Evolutionary conservation across 2,329 filamentous ascomycete genomes (phyloP).

Genomic region (Ceratocystiopsis sp.): DNA sequence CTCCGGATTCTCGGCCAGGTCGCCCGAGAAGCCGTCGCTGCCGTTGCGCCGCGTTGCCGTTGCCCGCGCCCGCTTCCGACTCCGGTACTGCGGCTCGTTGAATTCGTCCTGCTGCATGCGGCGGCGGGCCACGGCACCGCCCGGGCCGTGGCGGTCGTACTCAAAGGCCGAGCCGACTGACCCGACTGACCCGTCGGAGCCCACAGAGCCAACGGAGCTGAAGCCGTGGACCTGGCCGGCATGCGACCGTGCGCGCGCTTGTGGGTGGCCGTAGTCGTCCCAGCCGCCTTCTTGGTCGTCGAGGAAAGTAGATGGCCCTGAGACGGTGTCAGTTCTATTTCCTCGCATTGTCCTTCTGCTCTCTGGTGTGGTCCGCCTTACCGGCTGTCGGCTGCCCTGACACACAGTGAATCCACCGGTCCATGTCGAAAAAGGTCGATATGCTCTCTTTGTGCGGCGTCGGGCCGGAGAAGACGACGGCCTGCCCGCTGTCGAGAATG

Average conservation of each 20-base stretch:
- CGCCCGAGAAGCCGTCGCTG: conserved; percentile 13
- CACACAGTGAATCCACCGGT: conserved; percentile 20
- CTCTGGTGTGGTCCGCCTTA: conserved; percentile 11
- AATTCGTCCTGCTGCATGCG: conserved; percentile 11
- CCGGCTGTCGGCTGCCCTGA: conserved; percentile 20
- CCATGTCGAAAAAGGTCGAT: conserved; percentile 28
- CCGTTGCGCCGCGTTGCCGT: conserved; percentile 17
- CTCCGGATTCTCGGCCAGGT: too few relatives aligned
- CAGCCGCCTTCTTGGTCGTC: conserved; percentile 6
- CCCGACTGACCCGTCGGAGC: too few relatives aligned
- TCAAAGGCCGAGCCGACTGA: not conserved
- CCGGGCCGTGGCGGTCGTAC: conserved; percentile 11
- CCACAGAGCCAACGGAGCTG: not conserved
- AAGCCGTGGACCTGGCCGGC: not conserved
- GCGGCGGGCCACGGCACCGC: conserved; percentile 13
- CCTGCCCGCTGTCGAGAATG: conserved; percentile 28
- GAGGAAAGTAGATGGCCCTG: not conserved
- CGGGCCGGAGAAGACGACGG: conserved; percentile 28
- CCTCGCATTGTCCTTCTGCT: too few relatives aligned
- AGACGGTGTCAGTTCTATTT: too few relatives aligned
- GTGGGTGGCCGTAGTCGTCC: conserved; percentile 1
- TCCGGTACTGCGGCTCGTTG: conserved; percentile 16
- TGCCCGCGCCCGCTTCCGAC: conserved; percentile 20
- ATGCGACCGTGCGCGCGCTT: conserved; percentile 2
- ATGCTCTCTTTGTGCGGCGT: conserved; percentile 22